A percentile compares a stretch with the other conserved stretches of the same genome.
phyloP scores from a whole-genome alignment of 225 moss, liverwort and hornwort genomes.

The Sphagnum tenellum region DNA sequence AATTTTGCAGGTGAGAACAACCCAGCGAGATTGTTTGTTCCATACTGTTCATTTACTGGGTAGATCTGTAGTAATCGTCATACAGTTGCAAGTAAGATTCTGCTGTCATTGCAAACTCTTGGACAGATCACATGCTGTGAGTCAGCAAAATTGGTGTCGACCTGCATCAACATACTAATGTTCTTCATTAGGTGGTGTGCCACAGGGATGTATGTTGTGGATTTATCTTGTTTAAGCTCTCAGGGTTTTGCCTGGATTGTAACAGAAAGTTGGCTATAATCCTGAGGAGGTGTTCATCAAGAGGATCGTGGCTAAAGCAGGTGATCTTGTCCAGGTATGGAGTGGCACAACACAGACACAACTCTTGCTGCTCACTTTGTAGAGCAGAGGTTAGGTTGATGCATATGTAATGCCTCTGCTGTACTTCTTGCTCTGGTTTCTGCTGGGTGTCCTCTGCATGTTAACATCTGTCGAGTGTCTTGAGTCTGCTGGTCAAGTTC shows the following conservation, averaged over 20 bases:
- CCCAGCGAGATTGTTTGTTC: background rate
- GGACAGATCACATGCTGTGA: background rate
- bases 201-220: background rate
- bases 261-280: conserved; percentile 39
- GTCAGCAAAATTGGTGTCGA: too few species aligned
- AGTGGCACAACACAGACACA: background rate
- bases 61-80: background rate
- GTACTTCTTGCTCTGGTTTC: background rate
- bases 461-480: background rate
- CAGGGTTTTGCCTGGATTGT: background rate
- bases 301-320: conserved; percentile 56
- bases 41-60: background rate
- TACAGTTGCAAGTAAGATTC: background rate
- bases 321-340: conserved; percentile 44
- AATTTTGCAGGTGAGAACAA: conserved; percentile 20
- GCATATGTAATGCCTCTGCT: background rate
- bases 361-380: background rate
- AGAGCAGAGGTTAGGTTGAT: background rate
- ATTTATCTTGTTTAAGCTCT: background rate
- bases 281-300: conserved; percentile 54
- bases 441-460: background rate
- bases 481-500: background rate
- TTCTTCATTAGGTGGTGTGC: background rate
- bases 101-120: background rate
- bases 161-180: background rate